Conservation (phyloP, 2,329 filamentous ascomycete species). For the Zymoseptoria passerinii region DNA sequence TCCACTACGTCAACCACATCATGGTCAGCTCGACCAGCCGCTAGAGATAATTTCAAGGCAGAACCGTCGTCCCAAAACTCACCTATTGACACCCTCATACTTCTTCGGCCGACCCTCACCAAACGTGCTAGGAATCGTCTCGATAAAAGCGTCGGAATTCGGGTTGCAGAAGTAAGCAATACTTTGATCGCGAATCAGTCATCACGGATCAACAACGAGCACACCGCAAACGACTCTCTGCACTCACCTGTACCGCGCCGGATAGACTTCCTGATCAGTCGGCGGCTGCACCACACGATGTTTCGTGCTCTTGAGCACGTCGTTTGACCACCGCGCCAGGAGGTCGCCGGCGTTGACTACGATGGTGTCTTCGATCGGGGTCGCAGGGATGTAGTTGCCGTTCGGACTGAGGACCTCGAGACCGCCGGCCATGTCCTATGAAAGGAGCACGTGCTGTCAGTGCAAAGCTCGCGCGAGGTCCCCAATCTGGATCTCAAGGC, state of each 20-base stretch:
- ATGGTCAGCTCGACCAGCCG: not conserved
- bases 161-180: constrained; percentile 93
- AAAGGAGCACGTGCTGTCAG: not conserved
- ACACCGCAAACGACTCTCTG: not conserved
- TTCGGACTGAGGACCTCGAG: constrained; percentile 60
- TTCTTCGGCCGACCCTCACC: constrained; percentile 59
- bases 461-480: not conserved
- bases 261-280: constrained; percentile 50
- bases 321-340: constrained; percentile 71
- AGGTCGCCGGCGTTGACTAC: constrained; percentile 87
- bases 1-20: constrained; percentile 43
- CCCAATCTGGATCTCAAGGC: not conserved
- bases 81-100: constrained; percentile 61
- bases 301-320: constrained; percentile 80
- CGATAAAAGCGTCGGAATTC: constrained; percentile 66
- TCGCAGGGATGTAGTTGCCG: constrained; percentile 70
- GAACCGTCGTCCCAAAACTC: not conserved
- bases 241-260: constrained; percentile 57
- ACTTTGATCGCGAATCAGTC: constrained; percentile 1
- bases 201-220: not conserved
- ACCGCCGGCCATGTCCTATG: constrained; percentile 47
- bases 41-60: not conserved
- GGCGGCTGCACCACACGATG: constrained; percentile 87
- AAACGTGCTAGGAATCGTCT: constrained; percentile 74
- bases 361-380: constrained; percentile 70